A percentile compares a stretch with the other conserved stretches of the same genome.
Evolutionary conservation across 306 rosid species (phyloP).

Genomic region (Fragaria ananassa): DNA sequence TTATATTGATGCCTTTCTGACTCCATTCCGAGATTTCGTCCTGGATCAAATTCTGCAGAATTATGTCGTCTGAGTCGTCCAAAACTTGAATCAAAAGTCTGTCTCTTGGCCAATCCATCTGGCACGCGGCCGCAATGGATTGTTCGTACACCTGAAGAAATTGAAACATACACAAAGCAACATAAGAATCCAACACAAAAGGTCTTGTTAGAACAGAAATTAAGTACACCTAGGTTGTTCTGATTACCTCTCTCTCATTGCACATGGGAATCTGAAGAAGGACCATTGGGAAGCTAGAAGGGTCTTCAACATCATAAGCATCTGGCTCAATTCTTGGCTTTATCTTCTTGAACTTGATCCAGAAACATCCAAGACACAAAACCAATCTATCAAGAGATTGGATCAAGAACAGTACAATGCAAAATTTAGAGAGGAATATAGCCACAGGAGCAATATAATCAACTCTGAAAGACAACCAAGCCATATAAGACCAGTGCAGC

Average conservation of each 20-base stretch:
- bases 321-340: slow-evolving; percentile 60
- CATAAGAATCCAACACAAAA: neutral
- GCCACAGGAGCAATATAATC: slow-evolving; percentile 78
- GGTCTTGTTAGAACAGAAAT: neutral
- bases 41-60: slow-evolving; percentile 63
- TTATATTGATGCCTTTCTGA: slow-evolving; percentile 76
- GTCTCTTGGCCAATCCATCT: slow-evolving; percentile 94
- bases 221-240: neutral
- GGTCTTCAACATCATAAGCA: slow-evolving; percentile 60
- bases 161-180: neutral
- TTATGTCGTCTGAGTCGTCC: slow-evolving; percentile 84
- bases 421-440: slow-evolving; percentile 65
- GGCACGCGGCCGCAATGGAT: slow-evolving; percentile 85
- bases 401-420: slow-evolving; percentile 77
- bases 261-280: slow-evolving; percentile 99
- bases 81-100: slow-evolving; percentile 80
- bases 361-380: slow-evolving; percentile 85
- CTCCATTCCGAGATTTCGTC: slow-evolving; percentile 76
- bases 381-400: slow-evolving; percentile 93
- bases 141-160: slow-evolving; percentile 67
- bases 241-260: slow-evolving; percentile 94
- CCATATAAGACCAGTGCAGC: slow-evolving; percentile 62
- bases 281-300: slow-evolving; percentile 73
- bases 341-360: slow-evolving; percentile 82
- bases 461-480: slow-evolving; percentile 78